Conservation (phyloP, 345 rosid genomes). For the Syzygium aromaticum region DNA sequence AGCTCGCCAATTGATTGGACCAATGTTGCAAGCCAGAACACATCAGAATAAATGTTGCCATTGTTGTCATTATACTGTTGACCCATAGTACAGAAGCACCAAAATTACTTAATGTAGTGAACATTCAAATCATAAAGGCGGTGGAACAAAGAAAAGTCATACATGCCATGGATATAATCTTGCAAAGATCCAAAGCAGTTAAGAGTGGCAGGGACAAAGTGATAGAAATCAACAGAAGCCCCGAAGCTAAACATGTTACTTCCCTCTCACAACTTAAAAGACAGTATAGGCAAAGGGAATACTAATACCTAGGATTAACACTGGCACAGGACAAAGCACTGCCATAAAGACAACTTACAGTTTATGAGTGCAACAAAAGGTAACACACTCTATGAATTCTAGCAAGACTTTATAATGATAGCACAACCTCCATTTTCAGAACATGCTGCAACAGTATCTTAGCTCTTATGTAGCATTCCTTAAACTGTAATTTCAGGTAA, state of each 20-base stretch:
- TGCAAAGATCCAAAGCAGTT: neutral
- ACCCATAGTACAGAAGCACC: neutral
- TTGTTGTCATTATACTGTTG: conserved; percentile 88
- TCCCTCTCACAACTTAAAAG: neutral
- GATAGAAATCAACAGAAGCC: neutral
- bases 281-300: neutral
- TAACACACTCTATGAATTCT: neutral
- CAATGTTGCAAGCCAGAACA: conserved; percentile 90
- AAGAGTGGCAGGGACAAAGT: neutral
- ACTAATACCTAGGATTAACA: neutral
- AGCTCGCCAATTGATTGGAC: conserved; percentile 90
- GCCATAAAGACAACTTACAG: neutral
- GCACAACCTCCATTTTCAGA: neutral
- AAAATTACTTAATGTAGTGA: neutral
- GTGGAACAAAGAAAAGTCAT: neutral
- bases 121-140: neutral
- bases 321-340: neutral
- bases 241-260: neutral
- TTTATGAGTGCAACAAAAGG: neutral
- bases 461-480: neutral
- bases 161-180: neutral
- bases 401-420: neutral
- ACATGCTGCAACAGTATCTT: neutral
- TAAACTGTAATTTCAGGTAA: neutral
- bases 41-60: conserved; percentile 91